A percentile compares a stretch with the other conserved stretches of the same genome.
These are phyloP conservation scores for Fusarium abutilonis DNA, from an alignment of 2,329 filamentous ascomycete species.

Conservation along the genomic window DNA sequence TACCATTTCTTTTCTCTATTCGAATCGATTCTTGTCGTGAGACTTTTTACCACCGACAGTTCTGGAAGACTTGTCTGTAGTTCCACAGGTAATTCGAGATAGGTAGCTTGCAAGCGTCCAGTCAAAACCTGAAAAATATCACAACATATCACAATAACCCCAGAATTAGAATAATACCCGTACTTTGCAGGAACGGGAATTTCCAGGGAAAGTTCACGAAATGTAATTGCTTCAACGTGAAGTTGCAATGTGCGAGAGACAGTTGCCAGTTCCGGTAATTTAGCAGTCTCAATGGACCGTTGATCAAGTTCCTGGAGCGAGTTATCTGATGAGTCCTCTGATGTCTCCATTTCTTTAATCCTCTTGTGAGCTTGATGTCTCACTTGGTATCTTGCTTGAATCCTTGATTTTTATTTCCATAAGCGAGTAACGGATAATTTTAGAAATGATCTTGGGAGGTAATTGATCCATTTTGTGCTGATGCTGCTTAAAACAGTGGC, in stretches of 20 bases:
- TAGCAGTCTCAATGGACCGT: too few relatives aligned
- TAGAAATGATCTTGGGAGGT: conserved; percentile 7
- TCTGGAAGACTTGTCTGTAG: background rate
- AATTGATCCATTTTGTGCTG: conserved; percentile 1
- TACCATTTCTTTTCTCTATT: background rate
- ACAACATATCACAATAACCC: too few relatives aligned
- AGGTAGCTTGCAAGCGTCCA: background rate
- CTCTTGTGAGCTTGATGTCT: too few relatives aligned
- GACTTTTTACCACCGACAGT: background rate
- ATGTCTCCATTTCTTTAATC: too few relatives aligned
- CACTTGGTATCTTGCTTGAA: too few relatives aligned
- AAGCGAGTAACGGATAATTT: background rate
- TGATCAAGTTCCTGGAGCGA: too few relatives aligned
- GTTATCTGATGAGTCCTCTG: too few relatives aligned
- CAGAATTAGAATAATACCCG: too few relatives aligned
- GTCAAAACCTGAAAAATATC: background rate
- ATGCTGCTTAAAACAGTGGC: too few relatives aligned
- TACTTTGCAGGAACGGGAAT: background rate
- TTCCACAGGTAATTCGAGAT: background rate
- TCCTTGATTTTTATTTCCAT: too few relatives aligned
- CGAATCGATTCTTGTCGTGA: accelerated
- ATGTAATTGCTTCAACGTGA: conserved; percentile 1
- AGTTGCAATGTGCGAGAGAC: conserved; percentile 1
- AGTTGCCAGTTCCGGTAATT: background rate
- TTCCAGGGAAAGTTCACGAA: background rate